Percentiles rank a stretch among this genome's conserved stretches.
phyloP scores from a whole-genome alignment of 352 stramenopile species.

The Globisporangium yorkense region DNA sequence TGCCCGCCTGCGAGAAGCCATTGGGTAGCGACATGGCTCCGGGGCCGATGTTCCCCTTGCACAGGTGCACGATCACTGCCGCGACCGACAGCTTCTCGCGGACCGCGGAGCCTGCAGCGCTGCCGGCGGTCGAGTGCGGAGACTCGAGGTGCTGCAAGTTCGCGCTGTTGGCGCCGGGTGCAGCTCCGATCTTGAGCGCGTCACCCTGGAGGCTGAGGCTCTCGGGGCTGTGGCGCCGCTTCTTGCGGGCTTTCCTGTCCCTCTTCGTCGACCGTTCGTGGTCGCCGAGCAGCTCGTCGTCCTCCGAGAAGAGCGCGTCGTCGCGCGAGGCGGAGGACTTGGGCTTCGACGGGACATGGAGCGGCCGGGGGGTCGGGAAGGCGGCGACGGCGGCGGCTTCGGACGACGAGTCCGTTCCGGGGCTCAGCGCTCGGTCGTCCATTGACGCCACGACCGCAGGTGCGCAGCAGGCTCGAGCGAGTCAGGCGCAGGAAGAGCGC shows the following conservation, averaged over 20 bases:
- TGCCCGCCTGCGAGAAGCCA: conserved; percentile 68
- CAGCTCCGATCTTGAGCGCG: background rate
- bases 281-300: background rate
- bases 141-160: background rate
- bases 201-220: background rate
- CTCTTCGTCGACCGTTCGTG: background rate
- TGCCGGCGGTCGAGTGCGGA: background rate
- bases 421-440: background rate
- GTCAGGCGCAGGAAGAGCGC: no score
- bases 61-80: conserved; percentile 56
- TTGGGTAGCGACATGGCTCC: conserved; percentile 75
- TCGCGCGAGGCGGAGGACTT: background rate
- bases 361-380: background rate
- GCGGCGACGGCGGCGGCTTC: background rate
- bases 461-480: no score
- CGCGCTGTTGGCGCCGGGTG: background rate
- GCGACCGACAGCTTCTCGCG: conserved; percentile 48
- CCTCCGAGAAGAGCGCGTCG: background rate
- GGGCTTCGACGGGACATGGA: background rate
- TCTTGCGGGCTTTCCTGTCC: background rate
- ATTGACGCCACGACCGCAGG: no score
- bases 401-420: background rate
- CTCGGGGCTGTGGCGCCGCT: background rate
- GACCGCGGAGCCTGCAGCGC: background rate
- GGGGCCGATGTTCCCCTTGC: conserved; percentile 74